Evolutionary conservation across 108 stramenopile species (phyloP).

Genomic region (Cyclotella atomus): DNA sequence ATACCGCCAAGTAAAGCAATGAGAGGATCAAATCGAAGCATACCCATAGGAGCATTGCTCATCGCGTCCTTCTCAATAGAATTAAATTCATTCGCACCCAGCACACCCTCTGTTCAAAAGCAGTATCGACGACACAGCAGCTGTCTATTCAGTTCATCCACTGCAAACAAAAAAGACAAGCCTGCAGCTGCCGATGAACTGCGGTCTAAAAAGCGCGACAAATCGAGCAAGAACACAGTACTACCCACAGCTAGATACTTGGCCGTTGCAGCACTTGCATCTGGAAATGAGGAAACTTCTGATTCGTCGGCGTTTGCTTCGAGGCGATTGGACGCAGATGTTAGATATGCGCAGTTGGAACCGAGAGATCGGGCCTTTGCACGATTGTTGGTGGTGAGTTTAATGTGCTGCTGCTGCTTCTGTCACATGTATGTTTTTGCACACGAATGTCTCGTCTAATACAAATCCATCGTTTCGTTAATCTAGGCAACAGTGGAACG

Average conservation of each 20-base stretch:
- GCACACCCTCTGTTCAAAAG: not conserved
- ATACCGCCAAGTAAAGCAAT: too few relatives aligned
- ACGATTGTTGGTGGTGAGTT: constrained; percentile 49
- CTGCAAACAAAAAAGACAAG: not conserved
- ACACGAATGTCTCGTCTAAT: too few relatives aligned
- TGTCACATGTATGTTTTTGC: too few relatives aligned
- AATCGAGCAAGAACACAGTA: not conserved
- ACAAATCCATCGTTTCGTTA: too few relatives aligned
- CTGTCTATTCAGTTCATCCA: not conserved
- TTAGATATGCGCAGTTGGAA: constrained; percentile 49
- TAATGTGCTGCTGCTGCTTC: not conserved
- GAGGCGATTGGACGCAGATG: constrained; percentile 57
- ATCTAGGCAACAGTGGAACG: constrained; percentile 67
- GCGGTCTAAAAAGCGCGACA: not conserved
- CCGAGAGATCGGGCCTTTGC: constrained; percentile 74
- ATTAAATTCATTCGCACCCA: not conserved
- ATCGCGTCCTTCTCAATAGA: not conserved
- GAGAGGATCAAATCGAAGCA: not conserved
- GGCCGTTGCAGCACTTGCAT: not conserved
- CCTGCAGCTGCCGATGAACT: not conserved
- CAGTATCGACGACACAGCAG: too few relatives aligned
- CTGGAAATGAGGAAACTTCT: not conserved
- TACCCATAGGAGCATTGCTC: not conserved
- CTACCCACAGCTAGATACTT: constrained; percentile 31
- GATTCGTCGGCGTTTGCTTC: constrained; percentile 49